Evolutionary conservation across 2,329 filamentous ascomycete genomes (phyloP).

Genomic region (Hypoxylon sp.): DNA sequence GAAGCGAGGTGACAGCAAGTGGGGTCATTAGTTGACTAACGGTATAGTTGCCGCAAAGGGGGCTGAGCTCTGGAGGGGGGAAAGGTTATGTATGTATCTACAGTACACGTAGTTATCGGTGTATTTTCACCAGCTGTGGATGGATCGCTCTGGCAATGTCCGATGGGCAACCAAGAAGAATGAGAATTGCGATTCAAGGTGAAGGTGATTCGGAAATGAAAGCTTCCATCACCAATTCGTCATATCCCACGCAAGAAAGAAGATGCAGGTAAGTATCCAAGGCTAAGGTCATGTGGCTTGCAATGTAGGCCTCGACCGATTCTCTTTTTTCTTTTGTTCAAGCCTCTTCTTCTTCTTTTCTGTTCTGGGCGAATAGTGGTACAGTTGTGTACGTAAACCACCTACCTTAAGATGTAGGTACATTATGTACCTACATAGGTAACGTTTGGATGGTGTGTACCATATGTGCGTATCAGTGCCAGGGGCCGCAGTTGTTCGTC

Average conservation of each 20-base stretch:
- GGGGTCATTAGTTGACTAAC: conserved; percentile 23
- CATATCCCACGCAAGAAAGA: conserved; percentile 16
- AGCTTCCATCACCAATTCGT: conserved; percentile 4
- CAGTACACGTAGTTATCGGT: not conserved
- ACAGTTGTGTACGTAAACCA: too few relatives aligned
- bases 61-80: not conserved
- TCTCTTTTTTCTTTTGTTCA: conserved; percentile 12
- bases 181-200: conserved; percentile 24
- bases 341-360: conserved; percentile 9
- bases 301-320: conserved; percentile 1
- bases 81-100: not conserved
- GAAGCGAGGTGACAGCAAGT: conserved; percentile 24
- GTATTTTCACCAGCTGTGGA: not conserved
- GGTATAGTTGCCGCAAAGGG: conserved; percentile 29
- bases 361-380: conserved; percentile 10
- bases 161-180: not conserved
- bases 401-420: too few relatives aligned
- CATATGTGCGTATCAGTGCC: conserved; percentile 22
- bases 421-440: too few relatives aligned
- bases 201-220: conserved; percentile 6
- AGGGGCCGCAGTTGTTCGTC: conserved; percentile 15
- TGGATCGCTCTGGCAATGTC: not conserved
- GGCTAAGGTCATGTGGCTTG: conserved; percentile 13
- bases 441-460: conserved; percentile 33
- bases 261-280: not conserved